Percentiles rank a stretch among this genome's conserved stretches.
Evolutionary conservation across 2,329 filamentous ascomycete genomes (phyloP).

Genomic region (Fusarium oligoseptatum): DNA sequence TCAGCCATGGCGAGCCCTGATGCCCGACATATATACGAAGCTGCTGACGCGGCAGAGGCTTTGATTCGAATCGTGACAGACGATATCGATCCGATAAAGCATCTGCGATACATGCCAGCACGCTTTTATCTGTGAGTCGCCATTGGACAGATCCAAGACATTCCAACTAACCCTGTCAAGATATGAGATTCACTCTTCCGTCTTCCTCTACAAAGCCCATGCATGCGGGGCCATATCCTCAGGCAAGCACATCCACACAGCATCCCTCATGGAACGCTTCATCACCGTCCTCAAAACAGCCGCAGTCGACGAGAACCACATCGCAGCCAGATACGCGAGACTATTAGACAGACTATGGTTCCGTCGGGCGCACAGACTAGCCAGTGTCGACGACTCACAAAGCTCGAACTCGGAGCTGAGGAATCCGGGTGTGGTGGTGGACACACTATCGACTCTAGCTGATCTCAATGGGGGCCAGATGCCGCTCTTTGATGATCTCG

Average conservation of each 20-base stretch:
- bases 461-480: conserved; percentile 1
- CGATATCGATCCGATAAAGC: conserved; percentile 21
- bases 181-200: conserved; percentile 29
- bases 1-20: conserved; percentile 24
- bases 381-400: background rate
- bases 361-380: background rate
- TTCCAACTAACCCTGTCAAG: background rate
- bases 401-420: background rate
- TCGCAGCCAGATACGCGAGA: conserved; percentile 22
- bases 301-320: conserved; percentile 21
- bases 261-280: conserved; percentile 17
- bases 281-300: conserved; percentile 14
- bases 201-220: conserved; percentile 26
- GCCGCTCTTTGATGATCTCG: conserved; percentile 17
- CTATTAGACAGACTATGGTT: conserved; percentile 21
- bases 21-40: conserved; percentile 20
- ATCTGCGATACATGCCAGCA: conserved; percentile 24
- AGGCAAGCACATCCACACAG: conserved; percentile 2
- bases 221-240: conserved; percentile 20
- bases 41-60: conserved; percentile 20
- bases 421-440: background rate
- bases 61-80: conserved; percentile 21
- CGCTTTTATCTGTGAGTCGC: conserved; percentile 23
- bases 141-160: background rate
- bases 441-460: conserved; percentile 14